Conservation (phyloP, 352 stramenopile genomes). For the Pythium dissotocum region DNA sequence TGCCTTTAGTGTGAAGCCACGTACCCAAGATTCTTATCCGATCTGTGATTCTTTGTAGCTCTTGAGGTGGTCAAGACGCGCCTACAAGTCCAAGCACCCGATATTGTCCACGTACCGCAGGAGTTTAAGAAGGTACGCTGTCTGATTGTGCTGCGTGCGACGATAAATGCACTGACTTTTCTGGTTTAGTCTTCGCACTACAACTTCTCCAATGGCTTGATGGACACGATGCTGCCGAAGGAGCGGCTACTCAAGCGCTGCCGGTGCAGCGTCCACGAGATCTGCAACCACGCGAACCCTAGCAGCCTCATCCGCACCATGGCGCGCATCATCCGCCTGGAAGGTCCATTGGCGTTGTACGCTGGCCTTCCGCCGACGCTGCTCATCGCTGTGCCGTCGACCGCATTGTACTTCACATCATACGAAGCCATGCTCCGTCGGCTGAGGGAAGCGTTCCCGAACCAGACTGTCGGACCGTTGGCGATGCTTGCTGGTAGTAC, state of each 20-base stretch:
- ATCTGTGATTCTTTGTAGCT: slow-evolving; percentile 34
- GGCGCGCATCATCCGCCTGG: slow-evolving; percentile 58
- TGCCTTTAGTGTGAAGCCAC: background rate
- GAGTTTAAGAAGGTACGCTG: slow-evolving; percentile 48
- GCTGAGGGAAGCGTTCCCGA: slow-evolving; percentile 40
- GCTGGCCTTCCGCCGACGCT: slow-evolving; percentile 88
- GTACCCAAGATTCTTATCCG: slow-evolving; percentile 3
- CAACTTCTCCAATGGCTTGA: slow-evolving; percentile 79
- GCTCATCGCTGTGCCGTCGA: slow-evolving; percentile 92
- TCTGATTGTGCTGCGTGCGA: background rate
- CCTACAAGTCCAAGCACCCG: slow-evolving; percentile 69
- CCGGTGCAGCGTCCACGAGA: slow-evolving; percentile 49
- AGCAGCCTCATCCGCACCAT: slow-evolving; percentile 66
- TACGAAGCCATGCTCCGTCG: slow-evolving; percentile 83
- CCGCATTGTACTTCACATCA: slow-evolving; percentile 92
- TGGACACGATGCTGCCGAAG: slow-evolving; percentile 81
- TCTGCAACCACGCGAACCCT: slow-evolving; percentile 40
- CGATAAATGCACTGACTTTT: background rate
- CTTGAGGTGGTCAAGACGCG: slow-evolving; percentile 88
- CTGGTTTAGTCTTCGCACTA: slow-evolving; percentile 60
- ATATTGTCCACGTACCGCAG: slow-evolving; percentile 47
- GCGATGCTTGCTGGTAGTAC: slow-evolving; percentile 52
- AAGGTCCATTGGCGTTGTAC: slow-evolving; percentile 70
- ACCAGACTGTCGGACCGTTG: slow-evolving; percentile 40
- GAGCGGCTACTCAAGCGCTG: slow-evolving; percentile 51